These are phyloP conservation scores for Aeschynomene evenia DNA, from an alignment of 306 rosid genomes.

Conservation along the genomic window DNA sequence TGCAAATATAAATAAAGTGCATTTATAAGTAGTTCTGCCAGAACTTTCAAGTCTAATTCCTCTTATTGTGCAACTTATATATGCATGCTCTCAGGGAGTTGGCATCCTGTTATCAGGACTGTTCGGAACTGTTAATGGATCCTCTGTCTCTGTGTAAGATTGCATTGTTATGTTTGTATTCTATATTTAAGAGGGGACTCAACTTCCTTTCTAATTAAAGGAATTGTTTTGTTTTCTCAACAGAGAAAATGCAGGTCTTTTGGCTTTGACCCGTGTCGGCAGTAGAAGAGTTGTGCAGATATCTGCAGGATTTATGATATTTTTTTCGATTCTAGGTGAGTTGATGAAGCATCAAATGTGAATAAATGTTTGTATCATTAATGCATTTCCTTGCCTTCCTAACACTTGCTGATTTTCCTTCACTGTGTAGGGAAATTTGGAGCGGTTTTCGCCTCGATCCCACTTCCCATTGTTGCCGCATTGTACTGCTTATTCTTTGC, in stretches of 20 bases:
- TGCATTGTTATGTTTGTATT: constrained; percentile 22
- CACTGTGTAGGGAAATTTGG: constrained; percentile 82
- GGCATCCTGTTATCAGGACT: constrained; percentile 87
- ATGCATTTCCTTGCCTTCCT: background rate
- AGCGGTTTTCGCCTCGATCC: constrained; percentile 93
- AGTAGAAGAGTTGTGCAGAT: constrained; percentile 86
- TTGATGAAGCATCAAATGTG: background rate
- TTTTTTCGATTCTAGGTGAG: constrained; percentile 84
- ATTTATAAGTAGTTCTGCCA: background rate
- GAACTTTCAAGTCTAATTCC: constrained; percentile 20
- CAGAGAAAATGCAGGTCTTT: constrained; percentile 94
- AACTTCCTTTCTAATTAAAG: constrained; percentile 27
- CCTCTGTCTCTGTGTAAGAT: constrained; percentile 94
- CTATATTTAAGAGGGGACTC: background rate
- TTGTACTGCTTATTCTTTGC: constrained; percentile 91
- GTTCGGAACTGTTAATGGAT: constrained; percentile 88
- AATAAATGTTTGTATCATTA: background rate
- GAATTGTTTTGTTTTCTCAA: constrained; percentile 24
- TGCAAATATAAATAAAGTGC: background rate
- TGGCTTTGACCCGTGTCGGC: constrained; percentile 86
- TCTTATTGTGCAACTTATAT: constrained; percentile 29
- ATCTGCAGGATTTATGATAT: constrained; percentile 90
- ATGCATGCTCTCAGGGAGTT: constrained; percentile 74
- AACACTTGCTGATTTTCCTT: constrained; percentile 4
- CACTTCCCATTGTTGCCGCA: constrained; percentile 86